Evolutionary conservation across 495 filamentous ascomycete species (phyloP).

Genomic region (Penicillium alfredii): DNA sequence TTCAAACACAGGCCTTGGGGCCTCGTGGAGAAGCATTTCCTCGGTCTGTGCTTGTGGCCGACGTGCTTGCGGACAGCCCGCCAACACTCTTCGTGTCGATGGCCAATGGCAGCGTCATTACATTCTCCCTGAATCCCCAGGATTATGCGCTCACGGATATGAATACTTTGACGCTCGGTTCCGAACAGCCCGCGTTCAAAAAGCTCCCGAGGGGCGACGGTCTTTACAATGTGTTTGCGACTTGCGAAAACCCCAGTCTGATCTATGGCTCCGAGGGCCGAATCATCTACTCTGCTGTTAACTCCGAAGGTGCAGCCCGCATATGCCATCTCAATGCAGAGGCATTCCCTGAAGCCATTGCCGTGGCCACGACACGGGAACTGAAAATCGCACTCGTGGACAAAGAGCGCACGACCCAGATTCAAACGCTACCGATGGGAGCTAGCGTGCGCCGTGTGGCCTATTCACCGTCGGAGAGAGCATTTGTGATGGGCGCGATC

Average conservation of each 20-base stretch:
- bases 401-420: slow-evolving; percentile 77
- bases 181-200: slow-evolving; percentile 74
- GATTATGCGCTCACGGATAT: slow-evolving; percentile 58
- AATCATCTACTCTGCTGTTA: slow-evolving; percentile 92
- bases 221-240: slow-evolving; percentile 81
- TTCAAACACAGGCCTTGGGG: slow-evolving; percentile 55
- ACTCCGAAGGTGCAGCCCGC: slow-evolving; percentile 74
- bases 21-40: slow-evolving; percentile 65
- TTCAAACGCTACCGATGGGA: slow-evolving; percentile 67
- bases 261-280: slow-evolving; percentile 86
- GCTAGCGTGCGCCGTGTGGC: slow-evolving; percentile 84
- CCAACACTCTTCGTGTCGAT: slow-evolving; percentile 87
- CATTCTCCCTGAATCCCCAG: slow-evolving; percentile 61
- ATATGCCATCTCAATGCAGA: slow-evolving; percentile 77
- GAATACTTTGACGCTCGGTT: slow-evolving; percentile 81
- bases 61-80: slow-evolving; percentile 55
- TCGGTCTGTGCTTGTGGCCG: slow-evolving; percentile 70
- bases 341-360: slow-evolving; percentile 74
- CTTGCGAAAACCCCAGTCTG: slow-evolving; percentile 86
- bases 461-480: slow-evolving; percentile 72
- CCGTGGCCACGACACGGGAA: slow-evolving; percentile 68
- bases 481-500: slow-evolving; percentile 83
- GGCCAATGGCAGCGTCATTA: slow-evolving; percentile 88
- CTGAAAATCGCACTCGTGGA: slow-evolving; percentile 81
- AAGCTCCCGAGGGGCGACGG: slow-evolving; percentile 59